Percentiles rank a stretch among this genome's conserved stretches.
Conservation (phyloP, 306 rosid genomes). For the Begonia peltatifolia region DNA sequence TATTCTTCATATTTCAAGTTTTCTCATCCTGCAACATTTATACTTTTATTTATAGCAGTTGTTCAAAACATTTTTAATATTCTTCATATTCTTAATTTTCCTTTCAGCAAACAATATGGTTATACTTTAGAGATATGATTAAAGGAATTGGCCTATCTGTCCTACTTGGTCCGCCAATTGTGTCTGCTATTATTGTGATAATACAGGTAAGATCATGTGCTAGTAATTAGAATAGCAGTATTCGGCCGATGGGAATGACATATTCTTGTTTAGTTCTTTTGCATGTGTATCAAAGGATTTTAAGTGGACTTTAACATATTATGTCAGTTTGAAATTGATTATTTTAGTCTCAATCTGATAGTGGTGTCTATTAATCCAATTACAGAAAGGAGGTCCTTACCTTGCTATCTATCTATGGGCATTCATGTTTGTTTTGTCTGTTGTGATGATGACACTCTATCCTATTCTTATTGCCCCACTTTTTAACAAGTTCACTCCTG, state of each 20-base stretch:
- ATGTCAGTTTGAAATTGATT: too few species aligned
- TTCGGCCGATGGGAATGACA: too few species aligned
- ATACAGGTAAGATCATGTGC: constrained; percentile 45
- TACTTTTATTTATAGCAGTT: neutral
- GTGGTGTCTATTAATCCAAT: constrained; percentile 4
- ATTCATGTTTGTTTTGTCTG: constrained; percentile 73
- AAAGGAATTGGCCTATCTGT: constrained; percentile 56
- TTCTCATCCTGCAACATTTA: neutral
- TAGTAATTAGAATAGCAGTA: too few species aligned
- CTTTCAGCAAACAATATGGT: constrained; percentile 84
- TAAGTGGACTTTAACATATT: too few species aligned
- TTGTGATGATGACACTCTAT: constrained; percentile 93
- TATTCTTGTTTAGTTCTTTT: too few species aligned
- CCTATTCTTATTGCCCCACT: constrained; percentile 94
- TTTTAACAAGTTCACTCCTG: constrained; percentile 90
- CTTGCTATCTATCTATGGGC: constrained; percentile 97
- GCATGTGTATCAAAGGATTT: too few species aligned
- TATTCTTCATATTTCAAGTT: constrained; percentile 3
- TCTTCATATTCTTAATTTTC: neutral
- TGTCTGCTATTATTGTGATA: constrained; percentile 74
- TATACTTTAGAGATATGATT: constrained; percentile 84
- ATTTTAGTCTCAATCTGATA: too few species aligned
- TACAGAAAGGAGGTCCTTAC: constrained; percentile 99
- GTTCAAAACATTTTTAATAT: neutral
- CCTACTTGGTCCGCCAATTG: constrained; percentile 81